These are phyloP conservation scores for Nemania serpens DNA, from an alignment of 2,329 filamentous ascomycete species.

Conservation along the genomic window DNA sequence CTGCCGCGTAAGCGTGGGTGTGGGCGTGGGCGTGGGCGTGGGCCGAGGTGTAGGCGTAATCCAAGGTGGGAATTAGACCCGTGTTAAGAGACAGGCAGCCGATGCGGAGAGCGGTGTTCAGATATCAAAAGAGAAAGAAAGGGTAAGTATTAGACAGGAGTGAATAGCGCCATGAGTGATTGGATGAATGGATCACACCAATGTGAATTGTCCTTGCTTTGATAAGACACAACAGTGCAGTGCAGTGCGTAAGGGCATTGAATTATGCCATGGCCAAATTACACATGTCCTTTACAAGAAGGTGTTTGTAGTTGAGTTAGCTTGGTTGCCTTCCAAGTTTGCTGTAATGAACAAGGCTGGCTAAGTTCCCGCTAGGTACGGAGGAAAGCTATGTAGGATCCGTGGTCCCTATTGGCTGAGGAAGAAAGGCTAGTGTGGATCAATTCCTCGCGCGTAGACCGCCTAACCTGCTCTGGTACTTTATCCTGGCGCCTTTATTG, in stretches of 20 bases:
- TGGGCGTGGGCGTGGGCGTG: background rate
- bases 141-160: background rate
- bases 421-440: slow-evolving; percentile 10
- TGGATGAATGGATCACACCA: background rate
- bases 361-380: background rate
- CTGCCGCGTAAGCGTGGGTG: background rate
- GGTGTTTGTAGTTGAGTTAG: background rate
- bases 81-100: background rate
- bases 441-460: slow-evolving; percentile 7
- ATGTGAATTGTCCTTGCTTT: background rate
- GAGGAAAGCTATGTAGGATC: background rate
- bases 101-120: background rate
- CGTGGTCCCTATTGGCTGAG: background rate
- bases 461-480: too few species aligned
- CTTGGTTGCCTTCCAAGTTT: background rate
- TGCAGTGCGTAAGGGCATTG: background rate
- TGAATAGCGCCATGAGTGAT: background rate
- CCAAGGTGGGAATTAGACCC: background rate
- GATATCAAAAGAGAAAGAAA: background rate
- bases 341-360: slow-evolving; percentile 4
- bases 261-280: background rate
- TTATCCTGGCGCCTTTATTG: slow-evolving; percentile 18
- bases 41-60: background rate
- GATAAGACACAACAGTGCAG: background rate
- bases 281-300: background rate